These are phyloP conservation scores for Rhizophagus sp. DNA, from an alignment of 192 early-diverging fungal species.

Conservation along the genomic window DNA sequence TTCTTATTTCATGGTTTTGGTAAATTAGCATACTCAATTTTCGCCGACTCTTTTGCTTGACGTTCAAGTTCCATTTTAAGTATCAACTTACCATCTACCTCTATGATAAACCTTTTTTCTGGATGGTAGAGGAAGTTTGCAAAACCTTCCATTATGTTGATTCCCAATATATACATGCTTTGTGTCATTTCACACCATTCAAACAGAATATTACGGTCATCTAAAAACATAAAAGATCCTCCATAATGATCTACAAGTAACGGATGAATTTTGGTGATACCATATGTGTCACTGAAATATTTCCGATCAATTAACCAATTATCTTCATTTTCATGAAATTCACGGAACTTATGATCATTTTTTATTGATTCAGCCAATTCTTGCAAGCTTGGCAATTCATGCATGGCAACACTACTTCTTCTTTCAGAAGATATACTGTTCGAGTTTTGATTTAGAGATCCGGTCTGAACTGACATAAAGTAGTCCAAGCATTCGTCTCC, in stretches of 20 bases:
- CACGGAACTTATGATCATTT: neutral
- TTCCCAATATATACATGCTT: neutral
- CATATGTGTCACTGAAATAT: neutral
- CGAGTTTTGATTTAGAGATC: neutral
- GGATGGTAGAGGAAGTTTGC: neutral
- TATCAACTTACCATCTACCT: neutral
- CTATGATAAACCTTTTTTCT: neutral
- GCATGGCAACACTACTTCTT: neutral
- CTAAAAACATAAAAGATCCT: neutral
- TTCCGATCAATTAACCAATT: neutral
- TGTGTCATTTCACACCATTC: conserved; percentile 8
- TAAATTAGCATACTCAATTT: neutral
- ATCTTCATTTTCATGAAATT: neutral
- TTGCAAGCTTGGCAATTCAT: neutral
- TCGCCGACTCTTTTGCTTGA: neutral
- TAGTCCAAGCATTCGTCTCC: neutral
- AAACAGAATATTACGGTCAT: conserved; percentile 4
- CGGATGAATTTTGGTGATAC: neutral
- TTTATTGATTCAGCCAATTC: neutral
- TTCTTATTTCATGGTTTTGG: no score
- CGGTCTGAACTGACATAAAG: neutral
- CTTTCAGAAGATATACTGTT: neutral
- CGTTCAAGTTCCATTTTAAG: neutral
- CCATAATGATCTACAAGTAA: conserved; percentile 7
- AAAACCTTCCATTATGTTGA: neutral